phyloP scores from a whole-genome alignment of 306 rosid genomes.

The Lupinus albus region DNA sequence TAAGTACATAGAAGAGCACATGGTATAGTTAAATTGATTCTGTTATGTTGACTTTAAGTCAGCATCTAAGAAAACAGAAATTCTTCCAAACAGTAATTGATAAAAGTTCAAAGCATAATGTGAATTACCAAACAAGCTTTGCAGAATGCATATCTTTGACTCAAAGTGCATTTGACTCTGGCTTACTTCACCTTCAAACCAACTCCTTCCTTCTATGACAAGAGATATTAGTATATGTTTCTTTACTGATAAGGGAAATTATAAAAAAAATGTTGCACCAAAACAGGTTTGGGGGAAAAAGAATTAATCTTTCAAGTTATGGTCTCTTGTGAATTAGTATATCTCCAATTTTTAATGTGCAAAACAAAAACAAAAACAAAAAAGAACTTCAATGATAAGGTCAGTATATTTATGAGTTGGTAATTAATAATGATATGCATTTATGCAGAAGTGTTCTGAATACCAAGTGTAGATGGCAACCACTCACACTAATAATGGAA shows the following conservation, averaged over 20 bases:
- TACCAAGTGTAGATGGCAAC: slow-evolving; percentile 14
- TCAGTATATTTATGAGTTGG: neutral
- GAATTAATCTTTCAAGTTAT: too few species aligned
- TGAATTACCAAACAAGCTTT: slow-evolving; percentile 40
- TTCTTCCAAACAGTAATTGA: slow-evolving; percentile 31
- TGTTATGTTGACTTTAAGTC: slow-evolving; percentile 43
- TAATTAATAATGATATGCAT: slow-evolving; percentile 31
- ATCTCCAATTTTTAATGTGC: too few species aligned
- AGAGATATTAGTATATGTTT: neutral
- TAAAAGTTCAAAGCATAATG: slow-evolving; percentile 27
- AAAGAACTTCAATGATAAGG: neutral
- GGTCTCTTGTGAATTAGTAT: too few species aligned
- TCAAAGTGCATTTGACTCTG: slow-evolving; percentile 24
- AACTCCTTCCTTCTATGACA: slow-evolving; percentile 28
- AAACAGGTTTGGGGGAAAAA: too few species aligned
- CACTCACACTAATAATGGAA: slow-evolving; percentile 31
- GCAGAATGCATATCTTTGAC: slow-evolving; percentile 43
- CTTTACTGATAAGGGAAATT: too few species aligned
- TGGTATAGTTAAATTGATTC: slow-evolving; percentile 38
- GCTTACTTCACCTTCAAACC: slow-evolving; percentile 48
- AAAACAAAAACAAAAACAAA: too few species aligned
- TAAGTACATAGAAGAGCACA: slow-evolving; percentile 32
- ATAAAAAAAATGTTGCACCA: too few species aligned
- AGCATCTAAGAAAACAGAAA: too few species aligned
- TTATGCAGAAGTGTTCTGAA: slow-evolving; percentile 8